phyloP scores from a whole-genome alignment of 2,329 filamentous ascomycete genomes.

The Orbilia ellipsospora region DNA sequence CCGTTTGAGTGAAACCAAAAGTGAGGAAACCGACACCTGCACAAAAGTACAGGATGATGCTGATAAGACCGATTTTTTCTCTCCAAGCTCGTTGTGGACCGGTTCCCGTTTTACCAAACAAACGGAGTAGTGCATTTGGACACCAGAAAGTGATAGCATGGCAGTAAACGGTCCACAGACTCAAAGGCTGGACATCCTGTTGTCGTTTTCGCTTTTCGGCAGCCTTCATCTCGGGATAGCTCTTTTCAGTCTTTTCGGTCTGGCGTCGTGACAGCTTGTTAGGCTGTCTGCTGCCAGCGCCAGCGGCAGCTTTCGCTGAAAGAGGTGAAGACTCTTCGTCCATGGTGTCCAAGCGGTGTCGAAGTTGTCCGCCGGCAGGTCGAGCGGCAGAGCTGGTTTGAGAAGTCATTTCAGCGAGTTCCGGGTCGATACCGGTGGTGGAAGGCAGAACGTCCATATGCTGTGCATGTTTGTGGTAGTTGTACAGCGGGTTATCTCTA shows the following conservation, averaged over 20 bases:
- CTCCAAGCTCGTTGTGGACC: conserved; percentile 93
- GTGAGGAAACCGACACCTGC: conserved; percentile 92
- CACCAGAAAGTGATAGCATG: conserved; percentile 94
- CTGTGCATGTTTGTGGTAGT: conserved; percentile 93
- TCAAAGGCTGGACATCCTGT: conserved; percentile 78
- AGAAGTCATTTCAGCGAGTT: conserved; percentile 80
- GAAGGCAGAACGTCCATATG: conserved; percentile 89
- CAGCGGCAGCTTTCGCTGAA: conserved; percentile 56
- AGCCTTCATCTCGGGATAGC: conserved; percentile 62
- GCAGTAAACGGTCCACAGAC: conserved; percentile 95
- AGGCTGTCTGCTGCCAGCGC: conserved; percentile 60
- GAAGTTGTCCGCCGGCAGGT: conserved; percentile 61
- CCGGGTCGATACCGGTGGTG: conserved; percentile 89
- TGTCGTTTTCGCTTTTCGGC: conserved; percentile 61
- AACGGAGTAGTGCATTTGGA: conserved; percentile 83
- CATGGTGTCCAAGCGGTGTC: conserved; percentile 62
- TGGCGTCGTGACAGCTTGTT: conserved; percentile 59
- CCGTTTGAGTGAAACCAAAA: conserved; percentile 91
- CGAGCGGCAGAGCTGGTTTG: conserved; percentile 66
- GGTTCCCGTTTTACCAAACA: conserved; percentile 85
- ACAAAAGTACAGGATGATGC: conserved; percentile 89
- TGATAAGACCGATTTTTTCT: conserved; percentile 97
- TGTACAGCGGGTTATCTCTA: conserved; percentile 89
- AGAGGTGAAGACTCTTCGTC: conserved; percentile 56
- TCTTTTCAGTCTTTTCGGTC: conserved; percentile 52